Evolutionary conservation across 2,329 filamentous ascomycete species (phyloP), one percentile per base, ranked within the genome.

Genomic region (Trichoderma sp.): DNA sequence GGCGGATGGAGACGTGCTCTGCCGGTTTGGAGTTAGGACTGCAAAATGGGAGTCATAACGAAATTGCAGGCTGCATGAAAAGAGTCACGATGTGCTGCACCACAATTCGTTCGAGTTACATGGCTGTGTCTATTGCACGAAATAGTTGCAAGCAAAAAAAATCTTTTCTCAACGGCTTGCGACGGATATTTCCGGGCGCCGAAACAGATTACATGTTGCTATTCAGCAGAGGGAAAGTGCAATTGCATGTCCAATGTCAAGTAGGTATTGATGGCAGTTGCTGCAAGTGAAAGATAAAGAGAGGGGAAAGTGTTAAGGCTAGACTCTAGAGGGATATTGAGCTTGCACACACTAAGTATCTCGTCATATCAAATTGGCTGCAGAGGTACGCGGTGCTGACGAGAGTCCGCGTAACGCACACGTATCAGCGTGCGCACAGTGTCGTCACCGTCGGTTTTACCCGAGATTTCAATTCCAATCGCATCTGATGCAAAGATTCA

Each of bases 61-160:
- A 66, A 59, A 71, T 64, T 65, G 56, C 56, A 50, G 29, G 68
- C 35, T 45, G 68, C 68, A 63, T 29, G 5, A 18, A 63, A 56
- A 45, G 68, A 71, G 68, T 71, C 68, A 71, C 68, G 27, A 71
- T 27, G 67, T 18, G 68, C 56, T 45, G 67, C 12, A 24, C 16
- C 56, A 33, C 24, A 29, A 7, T 62, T 35, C 68, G 45, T 41
- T 33, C 4, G 56, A 18, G 33, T 31, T 31, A 56, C 56, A 24
- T 16, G 35, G 16, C 14, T 35, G 41, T 63, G 67, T 67, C 38
- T 67, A 9, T 2, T 16, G 38, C 38, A 18, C 50, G 7, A 31
- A 35, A 24, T 33, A 38, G 41, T 35, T 56, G 21, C 9, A 18
- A 18, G 18, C 1, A n/a, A 5, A 35, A 50, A 56, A 24, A 29